These are phyloP conservation scores for Entrophospora sp. DNA, from an alignment of 192 early-diverging fungal genomes.

Conservation along the genomic window DNA sequence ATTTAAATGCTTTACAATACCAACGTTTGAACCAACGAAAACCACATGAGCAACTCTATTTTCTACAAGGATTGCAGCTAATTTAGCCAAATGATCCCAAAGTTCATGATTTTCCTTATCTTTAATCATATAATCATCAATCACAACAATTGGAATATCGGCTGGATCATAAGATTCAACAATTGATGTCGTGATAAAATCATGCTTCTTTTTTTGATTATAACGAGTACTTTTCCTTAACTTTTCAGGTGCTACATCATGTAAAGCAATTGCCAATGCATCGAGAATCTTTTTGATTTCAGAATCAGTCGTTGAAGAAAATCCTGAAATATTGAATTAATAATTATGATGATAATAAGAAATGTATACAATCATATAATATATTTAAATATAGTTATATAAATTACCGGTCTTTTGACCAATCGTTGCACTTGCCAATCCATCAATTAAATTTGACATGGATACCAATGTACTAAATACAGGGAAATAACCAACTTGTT, in stretches of 20 bases:
- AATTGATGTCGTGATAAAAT: neutral
- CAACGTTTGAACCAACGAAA: conserved; percentile 70
- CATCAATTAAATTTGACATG: conserved; percentile 68
- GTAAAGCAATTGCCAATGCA: conserved; percentile 62
- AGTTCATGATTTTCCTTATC: conserved; percentile 55
- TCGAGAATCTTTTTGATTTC: conserved; percentile 85
- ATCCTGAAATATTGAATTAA: conserved; percentile 25
- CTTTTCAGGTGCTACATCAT: conserved; percentile 29
- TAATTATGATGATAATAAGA: neutral
- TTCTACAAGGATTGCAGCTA: conserved; percentile 75
- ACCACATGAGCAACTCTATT: conserved; percentile 85
- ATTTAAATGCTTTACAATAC: conserved; percentile 55
- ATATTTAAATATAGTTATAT: neutral
- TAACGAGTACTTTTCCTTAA: neutral
- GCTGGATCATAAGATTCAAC: conserved; percentile 29
- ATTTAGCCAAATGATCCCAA: conserved; percentile 71
- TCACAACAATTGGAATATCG: conserved; percentile 79
- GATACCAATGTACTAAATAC: conserved; percentile 74
- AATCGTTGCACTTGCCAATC: conserved; percentile 77
- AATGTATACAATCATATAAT: neutral
- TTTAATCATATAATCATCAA: conserved; percentile 77
- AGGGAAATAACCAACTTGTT: conserved; percentile 87
- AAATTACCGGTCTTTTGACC: conserved; percentile 72
- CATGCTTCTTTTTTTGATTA: neutral
- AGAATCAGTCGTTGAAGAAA: conserved; percentile 72